phyloP scores from a whole-genome alignment of 2,329 filamentous ascomycete genomes.

The Ciborinia camelliae region DNA sequence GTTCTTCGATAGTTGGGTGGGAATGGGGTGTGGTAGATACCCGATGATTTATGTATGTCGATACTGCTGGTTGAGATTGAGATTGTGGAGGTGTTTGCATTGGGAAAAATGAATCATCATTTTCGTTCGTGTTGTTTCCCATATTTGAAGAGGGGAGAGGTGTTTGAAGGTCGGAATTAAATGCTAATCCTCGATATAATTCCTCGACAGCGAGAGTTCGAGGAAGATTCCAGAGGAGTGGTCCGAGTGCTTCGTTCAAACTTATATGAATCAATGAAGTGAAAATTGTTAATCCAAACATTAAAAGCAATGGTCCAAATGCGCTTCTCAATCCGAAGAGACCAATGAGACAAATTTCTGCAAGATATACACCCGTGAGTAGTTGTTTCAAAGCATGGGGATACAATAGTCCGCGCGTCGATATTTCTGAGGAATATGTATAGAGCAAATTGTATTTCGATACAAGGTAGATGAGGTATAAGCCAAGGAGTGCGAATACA shows the following conservation, averaged over 20 bases:
- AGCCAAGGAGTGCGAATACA: slow-evolving; percentile 59
- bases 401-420: slow-evolving; percentile 64
- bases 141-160: slow-evolving; percentile 30
- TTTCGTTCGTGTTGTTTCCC: slow-evolving; percentile 25
- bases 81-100: background rate
- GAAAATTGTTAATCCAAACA: slow-evolving; percentile 55
- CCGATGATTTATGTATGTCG: slow-evolving; percentile 2
- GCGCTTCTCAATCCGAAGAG: slow-evolving; percentile 56
- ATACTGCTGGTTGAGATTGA: background rate
- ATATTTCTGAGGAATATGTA: slow-evolving; percentile 57
- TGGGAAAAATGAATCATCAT: background rate
- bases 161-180: slow-evolving; percentile 34
- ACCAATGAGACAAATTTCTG: slow-evolving; percentile 59
- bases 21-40: background rate
- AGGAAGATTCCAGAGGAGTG: slow-evolving; percentile 35
- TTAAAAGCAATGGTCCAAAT: slow-evolving; percentile 54
- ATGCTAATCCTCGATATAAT: slow-evolving; percentile 24
- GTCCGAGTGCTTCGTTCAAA: slow-evolving; percentile 32
- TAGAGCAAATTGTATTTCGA: slow-evolving; percentile 66
- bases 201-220: slow-evolving; percentile 34
- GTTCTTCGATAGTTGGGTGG: background rate
- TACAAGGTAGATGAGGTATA: slow-evolving; percentile 61
- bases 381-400: slow-evolving; percentile 61
- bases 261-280: slow-evolving; percentile 52
- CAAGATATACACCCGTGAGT: slow-evolving; percentile 60